Conservation (phyloP, 768 basidiomycete genomes). For the Tylopilus sp. region DNA sequence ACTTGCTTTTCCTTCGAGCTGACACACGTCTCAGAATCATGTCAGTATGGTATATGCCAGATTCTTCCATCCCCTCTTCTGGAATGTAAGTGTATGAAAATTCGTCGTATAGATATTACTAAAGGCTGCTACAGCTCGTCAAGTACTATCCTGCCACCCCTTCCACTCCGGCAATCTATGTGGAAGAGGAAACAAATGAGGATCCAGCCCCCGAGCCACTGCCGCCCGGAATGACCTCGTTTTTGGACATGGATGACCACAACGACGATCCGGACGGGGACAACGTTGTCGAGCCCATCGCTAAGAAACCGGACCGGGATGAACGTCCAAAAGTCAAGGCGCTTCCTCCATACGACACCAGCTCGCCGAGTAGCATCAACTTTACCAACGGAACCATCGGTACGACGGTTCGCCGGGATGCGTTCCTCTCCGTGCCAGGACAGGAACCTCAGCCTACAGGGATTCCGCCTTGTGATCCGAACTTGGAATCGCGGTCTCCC, state of each 20-base stretch:
- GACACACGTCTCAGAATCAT: too few species aligned
- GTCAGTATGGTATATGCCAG: conserved; percentile 21
- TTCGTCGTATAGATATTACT: not conserved
- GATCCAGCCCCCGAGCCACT: not conserved
- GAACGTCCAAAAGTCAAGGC: not conserved
- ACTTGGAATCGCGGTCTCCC: not conserved
- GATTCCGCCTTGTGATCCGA: not conserved
- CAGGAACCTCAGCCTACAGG: not conserved
- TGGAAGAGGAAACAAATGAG: conserved; percentile 17
- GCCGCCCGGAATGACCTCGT: conserved; percentile 12
- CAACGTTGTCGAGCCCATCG: not conserved
- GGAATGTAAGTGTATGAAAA: conserved; percentile 11
- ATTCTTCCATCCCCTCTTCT: conserved; percentile 24
- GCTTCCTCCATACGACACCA: conserved; percentile 16
- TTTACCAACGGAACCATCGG: conserved; percentile 17
- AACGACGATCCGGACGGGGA: too few species aligned
- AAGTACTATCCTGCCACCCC: too few species aligned
- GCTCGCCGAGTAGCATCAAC: not conserved
- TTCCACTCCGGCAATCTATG: conserved; percentile 16
- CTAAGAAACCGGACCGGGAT: not conserved
- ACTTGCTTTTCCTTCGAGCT: not conserved
- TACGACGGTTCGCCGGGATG: conserved; percentile 1
- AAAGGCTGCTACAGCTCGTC: conserved; percentile 4
- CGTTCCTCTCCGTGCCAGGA: conserved; percentile 13
- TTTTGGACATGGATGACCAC: too few species aligned